Evolutionary conservation across 768 basidiomycete genomes (phyloP).

Genomic region (Russula emetica): DNA sequence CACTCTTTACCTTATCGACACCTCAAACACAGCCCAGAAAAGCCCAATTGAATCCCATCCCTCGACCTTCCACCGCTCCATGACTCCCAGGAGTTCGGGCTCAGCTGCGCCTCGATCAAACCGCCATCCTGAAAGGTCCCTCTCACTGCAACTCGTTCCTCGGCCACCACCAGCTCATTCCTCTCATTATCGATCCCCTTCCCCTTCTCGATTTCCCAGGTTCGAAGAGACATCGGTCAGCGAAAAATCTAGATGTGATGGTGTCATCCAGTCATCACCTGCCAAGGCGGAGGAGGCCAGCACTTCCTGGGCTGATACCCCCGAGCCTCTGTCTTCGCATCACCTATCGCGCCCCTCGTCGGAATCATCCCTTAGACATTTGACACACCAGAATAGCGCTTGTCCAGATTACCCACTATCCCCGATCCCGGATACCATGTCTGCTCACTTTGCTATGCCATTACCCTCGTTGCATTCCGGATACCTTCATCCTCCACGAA

Average conservation of each 20-base stretch:
- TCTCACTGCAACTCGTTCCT: conserved; percentile 10
- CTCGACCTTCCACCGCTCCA: not conserved
- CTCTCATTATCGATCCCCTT: conserved; percentile 10
- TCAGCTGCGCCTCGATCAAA: conserved; percentile 10
- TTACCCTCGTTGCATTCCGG: conserved; percentile 25
- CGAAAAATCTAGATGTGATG: conserved; percentile 17
- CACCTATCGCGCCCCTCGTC: conserved; percentile 15
- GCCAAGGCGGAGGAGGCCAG: conserved; percentile 11
- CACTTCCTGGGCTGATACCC: not conserved
- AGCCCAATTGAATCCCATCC: not conserved
- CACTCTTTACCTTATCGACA: conserved; percentile 3
- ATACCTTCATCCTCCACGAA: conserved; percentile 26
- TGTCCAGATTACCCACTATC: conserved; percentile 6
- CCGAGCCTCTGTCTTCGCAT: conserved; percentile 7
- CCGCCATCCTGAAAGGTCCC: conserved; percentile 8
- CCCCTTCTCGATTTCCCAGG: conserved; percentile 12
- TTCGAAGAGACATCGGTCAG: conserved; percentile 14
- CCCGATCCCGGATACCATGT: conserved; percentile 4
- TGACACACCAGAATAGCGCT: conserved; percentile 9
- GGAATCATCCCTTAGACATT: conserved; percentile 16
- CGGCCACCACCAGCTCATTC: conserved; percentile 1
- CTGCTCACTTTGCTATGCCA: conserved; percentile 24
- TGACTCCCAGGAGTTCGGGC: conserved; percentile 3
- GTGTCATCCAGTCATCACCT: not conserved
- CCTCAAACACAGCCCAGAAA: not conserved